Evolutionary conservation across 768 basidiomycete species (phyloP).

Genomic region (Pulveroboletus ravenelii): DNA sequence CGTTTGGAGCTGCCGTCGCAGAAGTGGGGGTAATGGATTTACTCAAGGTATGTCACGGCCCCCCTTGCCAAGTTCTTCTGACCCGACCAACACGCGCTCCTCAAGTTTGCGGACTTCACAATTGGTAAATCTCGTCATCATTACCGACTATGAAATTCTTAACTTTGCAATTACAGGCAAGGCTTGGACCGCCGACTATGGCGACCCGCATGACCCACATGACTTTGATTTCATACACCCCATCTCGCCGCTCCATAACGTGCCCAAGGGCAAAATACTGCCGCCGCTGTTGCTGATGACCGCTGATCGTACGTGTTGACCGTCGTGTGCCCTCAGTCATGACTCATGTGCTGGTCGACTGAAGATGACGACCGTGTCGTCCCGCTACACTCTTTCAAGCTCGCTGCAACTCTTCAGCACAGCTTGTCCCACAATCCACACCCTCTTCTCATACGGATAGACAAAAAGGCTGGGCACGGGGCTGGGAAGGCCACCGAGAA

Average conservation of each 20-base stretch:
- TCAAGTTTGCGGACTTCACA: conserved; percentile 69
- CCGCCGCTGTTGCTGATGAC: conserved; percentile 76
- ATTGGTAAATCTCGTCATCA: conserved; percentile 44
- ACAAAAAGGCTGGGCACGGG: conserved; percentile 78
- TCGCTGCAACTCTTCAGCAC: conserved; percentile 74
- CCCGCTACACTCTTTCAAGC: conserved; percentile 81
- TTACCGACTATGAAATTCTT: conserved; percentile 4
- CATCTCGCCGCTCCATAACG: conserved; percentile 76
- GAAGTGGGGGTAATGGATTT: conserved; percentile 82
- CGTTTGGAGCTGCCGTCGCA: conserved; percentile 73
- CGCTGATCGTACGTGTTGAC: conserved; percentile 67
- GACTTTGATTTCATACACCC: conserved; percentile 85
- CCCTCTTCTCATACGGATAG: conserved; percentile 71
- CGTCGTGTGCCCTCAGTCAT: neutral
- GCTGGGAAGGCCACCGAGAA: conserved; percentile 74
- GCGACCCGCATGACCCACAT: conserved; percentile 64
- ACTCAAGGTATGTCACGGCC: conserved; percentile 49
- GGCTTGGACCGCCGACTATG: conserved; percentile 79
- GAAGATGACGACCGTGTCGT: conserved; percentile 85
- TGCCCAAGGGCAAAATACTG: conserved; percentile 53
- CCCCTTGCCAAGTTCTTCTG: neutral
- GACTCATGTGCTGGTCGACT: conserved; percentile 2
- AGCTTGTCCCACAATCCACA: conserved; percentile 57
- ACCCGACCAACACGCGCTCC: neutral
- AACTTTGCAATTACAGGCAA: conserved; percentile 39